Base-by-base conservation (phyloP, 768 basidiomycete genomes). In the Auriculariales sp. region DNA sequence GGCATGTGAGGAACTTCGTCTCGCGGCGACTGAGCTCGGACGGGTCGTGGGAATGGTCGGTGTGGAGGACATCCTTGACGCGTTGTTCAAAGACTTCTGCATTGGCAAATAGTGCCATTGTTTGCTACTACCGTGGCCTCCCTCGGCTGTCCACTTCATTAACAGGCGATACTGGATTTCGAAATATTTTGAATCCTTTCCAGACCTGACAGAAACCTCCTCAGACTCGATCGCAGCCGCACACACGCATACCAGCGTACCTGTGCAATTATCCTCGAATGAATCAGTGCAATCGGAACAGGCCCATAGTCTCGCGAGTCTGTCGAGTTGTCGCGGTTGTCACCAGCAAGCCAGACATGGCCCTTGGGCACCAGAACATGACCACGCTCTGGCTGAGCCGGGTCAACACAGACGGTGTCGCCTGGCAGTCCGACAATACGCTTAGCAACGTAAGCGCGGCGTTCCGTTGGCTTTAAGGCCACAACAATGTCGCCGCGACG, bases 281-380 rank as follows among this genome's bases (percentile, higher is more conserved):
- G 70, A n/a, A 94, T 67, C 7, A 94, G 67, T 3, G 75, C 81
- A 55, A 87, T 75, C 0, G 94, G 80, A 3, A 98, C 81, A 22
- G 94, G 94, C 0, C 94, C 95, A 66, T 95, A 95, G n/a, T 70
- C 65, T 50, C 94, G 73, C 10, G 94, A 97, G 67, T 99, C 94
- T 12, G 79, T 78, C 30, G 91, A 92, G 55, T 70, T 72, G 24
- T 76, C 70, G 35, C 83, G 69, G 59, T 98, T 99, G 66, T 99
- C 94, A 22, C 94, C 95, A 46, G 70, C 75, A 28, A 94, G 70
- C 94, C 94, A 97, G 22, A 94, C 63, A 61, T 94, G 85, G 3
- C 91, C 89, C 57, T 74, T 75, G 1, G 94, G 94, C 9, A 97
- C 66, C 25, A 79, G 59, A 14, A 93, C 73, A 57, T 90, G 86